These are phyloP conservation scores for Nitzschia putrida DNA, from an alignment of 108 stramenopile species.

Conservation along the genomic window DNA sequence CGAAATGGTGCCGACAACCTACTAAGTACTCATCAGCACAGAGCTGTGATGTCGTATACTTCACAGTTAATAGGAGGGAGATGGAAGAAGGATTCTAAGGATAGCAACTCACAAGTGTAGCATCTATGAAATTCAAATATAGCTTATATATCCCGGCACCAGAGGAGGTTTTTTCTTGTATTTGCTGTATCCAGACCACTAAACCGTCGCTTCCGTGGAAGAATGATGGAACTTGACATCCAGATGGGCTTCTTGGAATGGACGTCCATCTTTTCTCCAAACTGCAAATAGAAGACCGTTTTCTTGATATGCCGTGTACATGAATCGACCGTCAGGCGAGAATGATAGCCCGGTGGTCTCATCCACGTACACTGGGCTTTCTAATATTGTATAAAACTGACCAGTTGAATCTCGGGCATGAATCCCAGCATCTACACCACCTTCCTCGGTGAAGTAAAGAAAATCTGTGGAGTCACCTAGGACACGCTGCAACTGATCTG, in stretches of 20 bases:
- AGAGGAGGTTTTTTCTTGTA: too few species aligned
- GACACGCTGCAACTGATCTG: slow-evolving; percentile 35
- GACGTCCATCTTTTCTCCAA: slow-evolving; percentile 47
- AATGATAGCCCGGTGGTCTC: slow-evolving; percentile 63
- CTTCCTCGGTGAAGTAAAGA: slow-evolving; percentile 58
- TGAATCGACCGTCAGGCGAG: slow-evolving; percentile 45
- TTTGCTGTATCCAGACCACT: too few species aligned
- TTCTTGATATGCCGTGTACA: slow-evolving; percentile 60
- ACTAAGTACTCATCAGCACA: too few species aligned
- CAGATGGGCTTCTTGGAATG: slow-evolving; percentile 25
- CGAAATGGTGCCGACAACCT: too few species aligned
- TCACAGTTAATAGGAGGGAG: too few species aligned
- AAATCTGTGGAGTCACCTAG: slow-evolving; percentile 17
- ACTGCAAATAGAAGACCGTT: slow-evolving; percentile 45
- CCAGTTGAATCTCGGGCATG: slow-evolving; percentile 49
- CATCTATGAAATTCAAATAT: too few species aligned
- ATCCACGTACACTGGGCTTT: slow-evolving; percentile 14
- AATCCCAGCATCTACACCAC: slow-evolving; percentile 30
- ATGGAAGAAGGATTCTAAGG: too few species aligned
- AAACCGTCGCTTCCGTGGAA: too few species aligned
- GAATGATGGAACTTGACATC: slow-evolving; percentile 33
- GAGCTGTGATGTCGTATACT: too few species aligned
- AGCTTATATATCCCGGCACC: too few species aligned
- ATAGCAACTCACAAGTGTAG: too few species aligned
- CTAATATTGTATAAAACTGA: slow-evolving; percentile 26